Base-by-base conservation (phyloP, 106 monocot genomes). In the Hemerocallis citrina region DNA sequence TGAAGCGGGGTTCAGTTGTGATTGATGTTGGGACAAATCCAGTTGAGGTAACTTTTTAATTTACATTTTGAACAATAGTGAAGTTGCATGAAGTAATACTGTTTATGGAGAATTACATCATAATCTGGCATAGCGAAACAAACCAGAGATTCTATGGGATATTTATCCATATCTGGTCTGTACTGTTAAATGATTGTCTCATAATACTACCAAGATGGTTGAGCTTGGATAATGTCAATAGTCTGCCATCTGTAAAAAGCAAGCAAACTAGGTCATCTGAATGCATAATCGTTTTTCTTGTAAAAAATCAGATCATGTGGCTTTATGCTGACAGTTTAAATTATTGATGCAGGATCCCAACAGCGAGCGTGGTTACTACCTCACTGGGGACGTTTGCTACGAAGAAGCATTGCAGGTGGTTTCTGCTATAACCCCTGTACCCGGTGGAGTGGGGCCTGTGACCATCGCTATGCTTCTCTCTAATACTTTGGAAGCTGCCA, bases 21-120 rank as follows among this genome's bases (percentile, higher is more conserved):
- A 88, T 98, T 63, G 96, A 98, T 71, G 87, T 91, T 8, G 96
- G 96, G 16, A 98, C 91, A 31, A 95, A 81, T 72, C 85, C 94
- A 16, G 52, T 95, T 29, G 86, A 95, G 80, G 93, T 89, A 82
- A 65, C 4, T 35, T 19, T 58, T 62, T 2, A 59, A 9, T 54
- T 32, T n/a, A n/a, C n/a, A 27, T 50, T 50, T 50, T n/a, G 20
- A 17, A 19, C 4, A 45, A 45, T 3, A 17, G 16, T 4, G 20
- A 45, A 17, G 45, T 45, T 45, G 1, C 45, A 45, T 45, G 2
- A 4, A 13, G 13, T 13, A 42, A 45, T n/a, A n/a, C n/a, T n/a
- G n/a, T n/a, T n/a, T n/a, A n/a, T n/a, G n/a, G n/a, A n/a, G n/a
- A n/a, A n/a, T n/a, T n/a, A n/a, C n/a, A n/a, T n/a, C n/a, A n/a